Percentiles rank a stretch among this genome's conserved stretches.
phyloP scores from a whole-genome alignment of 2,329 filamentous ascomycete species.

The Ophiostoma sp. region DNA sequence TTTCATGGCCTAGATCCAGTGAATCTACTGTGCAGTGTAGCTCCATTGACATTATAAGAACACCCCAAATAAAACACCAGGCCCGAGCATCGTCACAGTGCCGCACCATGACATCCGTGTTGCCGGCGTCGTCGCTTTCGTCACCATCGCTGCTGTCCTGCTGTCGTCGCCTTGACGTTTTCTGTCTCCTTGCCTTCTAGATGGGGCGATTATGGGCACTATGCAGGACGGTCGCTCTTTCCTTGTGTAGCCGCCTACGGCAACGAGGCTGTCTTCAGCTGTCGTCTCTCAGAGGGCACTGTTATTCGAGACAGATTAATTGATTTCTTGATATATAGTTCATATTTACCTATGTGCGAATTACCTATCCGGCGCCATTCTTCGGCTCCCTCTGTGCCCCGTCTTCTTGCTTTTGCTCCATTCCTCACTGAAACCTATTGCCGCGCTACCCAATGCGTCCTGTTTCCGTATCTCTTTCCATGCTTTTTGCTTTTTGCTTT shows the following conservation, averaged over 20 bases:
- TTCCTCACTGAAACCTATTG: background rate
- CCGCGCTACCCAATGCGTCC: background rate
- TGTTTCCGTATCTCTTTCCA: background rate
- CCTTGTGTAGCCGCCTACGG: background rate
- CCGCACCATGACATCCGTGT: background rate
- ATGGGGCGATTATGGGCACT: background rate
- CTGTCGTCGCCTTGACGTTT: background rate
- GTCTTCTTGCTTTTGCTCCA: conserved; percentile 6
- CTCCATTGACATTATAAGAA: background rate
- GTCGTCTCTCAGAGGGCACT: too few relatives aligned
- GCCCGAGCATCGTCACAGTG: background rate
- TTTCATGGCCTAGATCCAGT: background rate
- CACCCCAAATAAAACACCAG: too few relatives aligned
- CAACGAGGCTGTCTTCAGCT: background rate
- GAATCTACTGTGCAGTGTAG: background rate
- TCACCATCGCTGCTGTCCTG: background rate
- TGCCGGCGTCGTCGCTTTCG: background rate
- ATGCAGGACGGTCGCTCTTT: background rate
- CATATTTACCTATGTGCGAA: too few relatives aligned
- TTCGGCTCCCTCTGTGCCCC: background rate
- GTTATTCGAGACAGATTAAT: background rate
- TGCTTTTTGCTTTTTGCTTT: background rate
- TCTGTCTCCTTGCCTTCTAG: background rate
- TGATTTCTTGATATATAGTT: too few relatives aligned
- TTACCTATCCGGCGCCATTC: background rate